phyloP scores from a whole-genome alignment of 352 stramenopile species.

The Phytophthora hybrid region DNA sequence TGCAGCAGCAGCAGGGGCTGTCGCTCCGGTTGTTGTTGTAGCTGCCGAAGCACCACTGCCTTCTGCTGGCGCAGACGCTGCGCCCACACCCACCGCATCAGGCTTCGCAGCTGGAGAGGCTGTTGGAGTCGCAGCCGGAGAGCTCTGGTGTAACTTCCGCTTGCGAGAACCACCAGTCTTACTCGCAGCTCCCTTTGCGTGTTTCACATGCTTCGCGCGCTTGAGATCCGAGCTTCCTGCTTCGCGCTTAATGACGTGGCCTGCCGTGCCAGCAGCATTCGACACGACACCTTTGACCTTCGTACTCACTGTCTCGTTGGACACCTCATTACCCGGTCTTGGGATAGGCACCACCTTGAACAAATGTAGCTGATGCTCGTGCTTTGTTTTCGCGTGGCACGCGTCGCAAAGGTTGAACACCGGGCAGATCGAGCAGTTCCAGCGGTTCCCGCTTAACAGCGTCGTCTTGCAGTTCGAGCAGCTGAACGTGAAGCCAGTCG shows the following conservation, averaged over 20 bases:
- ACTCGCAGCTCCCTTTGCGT: constrained; percentile 30
- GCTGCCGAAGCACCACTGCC: constrained; percentile 1
- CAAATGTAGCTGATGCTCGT: constrained; percentile 93
- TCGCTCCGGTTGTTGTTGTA: constrained; percentile 2
- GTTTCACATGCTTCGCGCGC: constrained; percentile 49
- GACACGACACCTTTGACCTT: constrained; percentile 45
- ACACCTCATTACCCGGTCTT: constrained; percentile 59
- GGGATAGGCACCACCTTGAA: constrained; percentile 94
- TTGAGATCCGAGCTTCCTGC: constrained; percentile 56
- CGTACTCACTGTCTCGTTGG: constrained; percentile 38
- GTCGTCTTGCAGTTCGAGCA: constrained; percentile 95
- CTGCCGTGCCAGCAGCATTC: constrained; percentile 36
- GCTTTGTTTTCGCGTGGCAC: constrained; percentile 94
- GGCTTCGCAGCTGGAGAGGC: constrained; percentile 13
- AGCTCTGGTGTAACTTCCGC: constrained; percentile 68
- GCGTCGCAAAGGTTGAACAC: constrained; percentile 97
- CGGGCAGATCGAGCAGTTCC: constrained; percentile 96
- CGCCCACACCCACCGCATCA: constrained; percentile 3
- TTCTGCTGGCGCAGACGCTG: constrained; percentile 8
- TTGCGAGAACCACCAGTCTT: constrained; percentile 64
- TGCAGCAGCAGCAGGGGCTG: background rate
- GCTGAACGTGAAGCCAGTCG: constrained; percentile 97
- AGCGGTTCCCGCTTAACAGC: constrained; percentile 95
- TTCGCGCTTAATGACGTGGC: constrained; percentile 53
- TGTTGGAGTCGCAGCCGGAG: constrained; percentile 31